phyloP scores from a whole-genome alignment of 371 early-diverging fungal genomes.

The Polyrhizophydium stewartii region DNA sequence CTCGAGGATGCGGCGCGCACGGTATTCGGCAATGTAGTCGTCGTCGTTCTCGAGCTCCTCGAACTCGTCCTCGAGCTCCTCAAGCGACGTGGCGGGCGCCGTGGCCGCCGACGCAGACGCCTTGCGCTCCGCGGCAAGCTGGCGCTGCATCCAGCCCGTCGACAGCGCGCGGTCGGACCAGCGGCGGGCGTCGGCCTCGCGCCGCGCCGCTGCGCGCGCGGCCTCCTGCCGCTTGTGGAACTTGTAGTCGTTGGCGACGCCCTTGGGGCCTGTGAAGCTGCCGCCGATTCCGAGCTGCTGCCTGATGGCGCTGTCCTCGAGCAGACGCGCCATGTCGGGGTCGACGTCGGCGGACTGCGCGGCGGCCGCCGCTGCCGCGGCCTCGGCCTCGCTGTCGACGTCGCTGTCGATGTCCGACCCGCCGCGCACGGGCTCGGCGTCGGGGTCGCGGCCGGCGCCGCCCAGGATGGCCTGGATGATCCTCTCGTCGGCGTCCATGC shows the following conservation, averaged over 20 bases:
- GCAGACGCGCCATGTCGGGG: conserved; percentile 14
- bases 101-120: not conserved
- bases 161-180: conserved; percentile 13
- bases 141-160: conserved; percentile 40
- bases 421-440: not conserved
- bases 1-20: conserved; percentile 29
- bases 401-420: not conserved
- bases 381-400: not conserved
- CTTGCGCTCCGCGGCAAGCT: conserved; percentile 21
- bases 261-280: conserved; percentile 45
- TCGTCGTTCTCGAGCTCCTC: conserved; percentile 26
- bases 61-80: conserved; percentile 29
- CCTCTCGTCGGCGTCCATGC: conserved; percentile 3
- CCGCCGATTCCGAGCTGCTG: conserved; percentile 35
- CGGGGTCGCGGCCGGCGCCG: not conserved
- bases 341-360: not conserved
- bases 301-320: conserved; percentile 23
- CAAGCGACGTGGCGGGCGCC: not conserved
- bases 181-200: conserved; percentile 6
- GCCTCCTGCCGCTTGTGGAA: conserved; percentile 44
- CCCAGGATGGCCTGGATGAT: not conserved
- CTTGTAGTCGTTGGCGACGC: conserved; percentile 42
- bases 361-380: not conserved
- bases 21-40: conserved; percentile 23
- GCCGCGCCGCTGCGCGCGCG: conserved; percentile 18